Base-by-base conservation (phyloP, 2,329 filamentous ascomycete genomes). In the Diplodia scrobiculata region DNA sequence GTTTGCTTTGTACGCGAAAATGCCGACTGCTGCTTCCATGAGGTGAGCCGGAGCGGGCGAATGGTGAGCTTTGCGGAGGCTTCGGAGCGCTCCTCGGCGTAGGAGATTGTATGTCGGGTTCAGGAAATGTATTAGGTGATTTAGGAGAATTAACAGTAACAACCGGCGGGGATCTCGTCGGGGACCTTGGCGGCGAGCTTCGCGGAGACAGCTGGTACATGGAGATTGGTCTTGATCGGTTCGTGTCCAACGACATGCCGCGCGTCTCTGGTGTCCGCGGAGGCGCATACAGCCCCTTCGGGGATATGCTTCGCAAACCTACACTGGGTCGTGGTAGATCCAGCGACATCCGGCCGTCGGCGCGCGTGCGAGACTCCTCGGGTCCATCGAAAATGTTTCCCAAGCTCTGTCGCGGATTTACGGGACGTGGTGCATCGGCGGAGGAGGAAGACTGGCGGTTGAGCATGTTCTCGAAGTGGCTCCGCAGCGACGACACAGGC, bases 401-500 rank as follows among this genome's bases (percentile, higher is more conserved):
- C 27, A 72, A 68, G 34, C 74, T 82, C 25, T 73, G 73, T 25
- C 74, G 75, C 69, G 70, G 68, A 65, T 73, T 70, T 64, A 70
- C 47, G 27, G 34, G 52, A 41, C 14, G 53, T 38, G n/a, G 59
- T 48, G 25, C 48, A 36, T 72, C 38, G 73, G 71, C 29, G 9
- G 72, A 63, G 45, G 68, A 21, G 69, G 60, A 63, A 73, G 73
- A 71, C 74, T 75, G 21, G 71, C 70, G 38, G 67, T 70, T 85
- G 70, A 84, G 82, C 81, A 94, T 87, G 74, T 89, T 91, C 81
- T 95, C 91, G 76, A 94, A 95, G 72, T 90, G 88, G 69, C 90
- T 91, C 68, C 89, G 85, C 68, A 95, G 82, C 62, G 91, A 93
- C 62, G 91, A 95, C 60, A 95, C 91, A 29, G 91, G 90, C 80